These are phyloP conservation scores for Eucalyptus erythrocorys DNA, from an alignment of 345 rosid genomes.

Conservation along the genomic window DNA sequence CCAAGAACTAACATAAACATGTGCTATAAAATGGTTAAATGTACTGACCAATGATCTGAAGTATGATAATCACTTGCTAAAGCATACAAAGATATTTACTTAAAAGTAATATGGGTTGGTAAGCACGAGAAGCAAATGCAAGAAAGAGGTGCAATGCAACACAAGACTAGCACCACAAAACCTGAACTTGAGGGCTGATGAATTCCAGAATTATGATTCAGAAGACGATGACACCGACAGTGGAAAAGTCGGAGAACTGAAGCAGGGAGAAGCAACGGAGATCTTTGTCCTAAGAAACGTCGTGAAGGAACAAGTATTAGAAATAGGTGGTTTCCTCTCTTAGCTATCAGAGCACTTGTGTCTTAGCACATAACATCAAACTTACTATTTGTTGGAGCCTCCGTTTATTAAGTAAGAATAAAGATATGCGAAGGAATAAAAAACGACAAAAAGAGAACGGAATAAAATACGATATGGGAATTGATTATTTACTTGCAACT, in stretches of 20 bases:
- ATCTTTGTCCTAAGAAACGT: neutral
- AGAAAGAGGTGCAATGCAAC: neutral
- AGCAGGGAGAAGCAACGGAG: neutral
- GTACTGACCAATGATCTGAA: neutral
- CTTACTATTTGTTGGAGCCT: neutral
- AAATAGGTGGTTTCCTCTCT: too few relatives aligned
- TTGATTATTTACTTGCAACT: neutral
- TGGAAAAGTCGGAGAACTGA: neutral
- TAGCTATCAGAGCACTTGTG: neutral
- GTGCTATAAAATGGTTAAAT: neutral
- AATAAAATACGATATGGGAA: neutral
- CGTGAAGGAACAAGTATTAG: neutral
- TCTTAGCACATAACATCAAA: neutral
- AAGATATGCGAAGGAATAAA: neutral
- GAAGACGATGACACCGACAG: neutral
- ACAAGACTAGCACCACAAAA: neutral
- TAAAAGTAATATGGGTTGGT: neutral
- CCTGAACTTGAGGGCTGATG: neutral
- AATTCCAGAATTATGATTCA: neutral
- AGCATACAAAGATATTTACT: neutral
- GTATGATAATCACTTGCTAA: neutral
- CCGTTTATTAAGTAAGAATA: neutral
- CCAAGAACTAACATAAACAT: neutral
- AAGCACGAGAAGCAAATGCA: neutral
- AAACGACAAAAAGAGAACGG: neutral